phyloP scores from a whole-genome alignment of 352 stramenopile species.

The Pythium diclinum region DNA sequence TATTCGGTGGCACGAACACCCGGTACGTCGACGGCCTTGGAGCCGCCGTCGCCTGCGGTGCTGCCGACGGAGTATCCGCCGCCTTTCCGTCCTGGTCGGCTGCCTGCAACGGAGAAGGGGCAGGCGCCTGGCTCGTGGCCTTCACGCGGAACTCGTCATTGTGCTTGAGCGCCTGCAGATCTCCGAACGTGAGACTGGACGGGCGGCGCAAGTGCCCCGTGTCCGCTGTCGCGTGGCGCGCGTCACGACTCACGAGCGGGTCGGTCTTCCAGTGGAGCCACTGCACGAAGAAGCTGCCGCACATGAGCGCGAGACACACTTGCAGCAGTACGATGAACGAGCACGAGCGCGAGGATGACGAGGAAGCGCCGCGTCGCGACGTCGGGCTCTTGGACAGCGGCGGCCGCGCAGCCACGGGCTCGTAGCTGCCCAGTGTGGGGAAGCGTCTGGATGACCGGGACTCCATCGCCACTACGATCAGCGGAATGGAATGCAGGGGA shows the following conservation, averaged over 20 bases:
- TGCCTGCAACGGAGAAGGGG: neutral
- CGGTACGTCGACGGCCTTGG: neutral
- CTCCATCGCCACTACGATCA: constrained; percentile 32
- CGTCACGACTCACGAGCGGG: constrained; percentile 18
- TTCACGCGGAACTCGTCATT: neutral
- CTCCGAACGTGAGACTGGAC: neutral
- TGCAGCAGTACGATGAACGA: constrained; percentile 40
- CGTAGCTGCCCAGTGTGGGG: neutral
- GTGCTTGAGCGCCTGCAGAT: neutral
- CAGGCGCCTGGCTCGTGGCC: neutral
- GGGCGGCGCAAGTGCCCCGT: constrained; percentile 12
- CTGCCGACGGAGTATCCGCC: neutral
- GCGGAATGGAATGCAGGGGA: constrained; percentile 1
- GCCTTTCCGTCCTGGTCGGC: neutral
- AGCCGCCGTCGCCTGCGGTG: neutral
- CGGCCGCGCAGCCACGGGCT: neutral
- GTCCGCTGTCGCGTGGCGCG: constrained; percentile 10
- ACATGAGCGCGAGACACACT: constrained; percentile 39
- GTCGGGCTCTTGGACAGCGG: neutral
- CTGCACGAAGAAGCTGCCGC: constrained; percentile 42
- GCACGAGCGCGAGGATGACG: constrained; percentile 2
- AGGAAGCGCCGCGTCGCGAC: neutral
- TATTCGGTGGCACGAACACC: constrained; percentile 29
- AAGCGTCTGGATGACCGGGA: constrained; percentile 28
- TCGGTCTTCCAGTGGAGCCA: constrained; percentile 40